These are phyloP conservation scores for Nakataea oryzae DNA, from an alignment of 2,329 filamentous ascomycete genomes.

Conservation along the genomic window DNA sequence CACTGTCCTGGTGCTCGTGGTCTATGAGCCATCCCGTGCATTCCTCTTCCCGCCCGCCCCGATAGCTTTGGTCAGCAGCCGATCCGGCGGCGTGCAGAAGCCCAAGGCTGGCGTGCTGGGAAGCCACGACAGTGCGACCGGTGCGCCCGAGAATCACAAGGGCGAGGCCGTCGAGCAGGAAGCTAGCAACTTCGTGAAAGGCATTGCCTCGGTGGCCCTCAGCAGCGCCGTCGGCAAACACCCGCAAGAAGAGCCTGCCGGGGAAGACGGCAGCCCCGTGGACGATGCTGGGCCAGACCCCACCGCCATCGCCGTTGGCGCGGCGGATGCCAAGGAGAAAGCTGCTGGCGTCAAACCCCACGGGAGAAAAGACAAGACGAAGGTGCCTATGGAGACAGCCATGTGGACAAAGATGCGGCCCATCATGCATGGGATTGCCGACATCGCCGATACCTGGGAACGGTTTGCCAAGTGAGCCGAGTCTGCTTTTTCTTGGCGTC, in stretches of 20 bases:
- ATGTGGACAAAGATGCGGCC: conserved; percentile 71
- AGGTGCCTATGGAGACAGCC: conserved; percentile 63
- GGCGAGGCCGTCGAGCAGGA: conserved; percentile 79
- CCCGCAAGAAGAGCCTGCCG: conserved; percentile 37
- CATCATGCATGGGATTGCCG: conserved; percentile 49
- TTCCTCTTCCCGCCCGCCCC: conserved; percentile 70
- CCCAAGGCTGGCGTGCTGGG: conserved; percentile 66
- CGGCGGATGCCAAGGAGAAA: conserved; percentile 29
- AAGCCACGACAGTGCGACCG: conserved; percentile 67
- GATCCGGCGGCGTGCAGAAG: conserved; percentile 66
- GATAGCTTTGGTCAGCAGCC: conserved; percentile 58
- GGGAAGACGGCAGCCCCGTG: conserved; percentile 24
- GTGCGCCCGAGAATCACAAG: conserved; percentile 72
- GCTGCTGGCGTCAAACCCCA: conserved; percentile 35
- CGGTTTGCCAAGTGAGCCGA: conserved; percentile 30
- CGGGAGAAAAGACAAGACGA: conserved; percentile 60
- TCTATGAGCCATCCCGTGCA: conserved; percentile 50
- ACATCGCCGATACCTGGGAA: conserved; percentile 40
- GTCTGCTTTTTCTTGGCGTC: neutral
- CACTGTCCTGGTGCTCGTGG: conserved; percentile 54
- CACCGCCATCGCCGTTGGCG: conserved; percentile 23
- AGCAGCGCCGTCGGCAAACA: conserved; percentile 70
- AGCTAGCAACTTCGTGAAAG: conserved; percentile 69
- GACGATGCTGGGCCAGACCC: conserved; percentile 23
- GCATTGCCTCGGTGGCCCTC: conserved; percentile 61